These are phyloP conservation scores for Nasturtium officinale DNA, from an alignment of 345 rosid genomes.

Conservation along the genomic window DNA sequence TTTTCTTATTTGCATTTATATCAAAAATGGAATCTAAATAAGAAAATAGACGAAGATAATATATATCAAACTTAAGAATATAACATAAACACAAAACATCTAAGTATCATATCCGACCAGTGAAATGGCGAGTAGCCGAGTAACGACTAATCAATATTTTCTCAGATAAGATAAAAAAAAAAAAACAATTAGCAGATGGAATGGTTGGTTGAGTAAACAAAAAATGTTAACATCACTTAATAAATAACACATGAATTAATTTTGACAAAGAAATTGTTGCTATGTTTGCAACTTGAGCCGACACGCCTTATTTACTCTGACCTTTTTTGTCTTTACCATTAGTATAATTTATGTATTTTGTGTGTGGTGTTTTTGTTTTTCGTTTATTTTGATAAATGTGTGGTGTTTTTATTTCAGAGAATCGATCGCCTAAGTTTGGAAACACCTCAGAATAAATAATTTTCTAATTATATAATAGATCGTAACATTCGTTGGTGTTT, in stretches of 20 bases:
- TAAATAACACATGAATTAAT: constrained; percentile 26
- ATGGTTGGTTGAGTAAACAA: constrained; percentile 25
- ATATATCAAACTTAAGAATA: not conserved
- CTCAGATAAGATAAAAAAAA: not conserved
- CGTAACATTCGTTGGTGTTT: not conserved
- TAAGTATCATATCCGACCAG: constrained; percentile 1
- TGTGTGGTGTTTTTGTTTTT: not conserved
- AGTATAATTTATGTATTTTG: not conserved
- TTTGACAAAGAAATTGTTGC: constrained; percentile 19
- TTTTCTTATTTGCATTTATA: constrained; percentile 8
- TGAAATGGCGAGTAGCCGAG: not conserved
- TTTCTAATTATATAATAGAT: not conserved
- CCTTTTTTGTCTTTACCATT: not conserved
- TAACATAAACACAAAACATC: constrained; percentile 1
- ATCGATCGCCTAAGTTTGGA: not conserved
- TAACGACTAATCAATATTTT: not conserved
- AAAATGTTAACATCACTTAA: constrained; percentile 28
- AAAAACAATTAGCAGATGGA: not conserved
- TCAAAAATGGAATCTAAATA: not conserved
- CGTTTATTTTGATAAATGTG: too few species aligned
- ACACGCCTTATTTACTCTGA: constrained; percentile 31
- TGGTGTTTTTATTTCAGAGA: too few species aligned
- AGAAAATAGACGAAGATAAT: not conserved
- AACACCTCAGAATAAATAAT: not conserved
- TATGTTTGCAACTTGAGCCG: constrained; percentile 38